phyloP scores from a whole-genome alignment of 2,329 filamentous ascomycete genomes.

The Calonectria henricotiae region DNA sequence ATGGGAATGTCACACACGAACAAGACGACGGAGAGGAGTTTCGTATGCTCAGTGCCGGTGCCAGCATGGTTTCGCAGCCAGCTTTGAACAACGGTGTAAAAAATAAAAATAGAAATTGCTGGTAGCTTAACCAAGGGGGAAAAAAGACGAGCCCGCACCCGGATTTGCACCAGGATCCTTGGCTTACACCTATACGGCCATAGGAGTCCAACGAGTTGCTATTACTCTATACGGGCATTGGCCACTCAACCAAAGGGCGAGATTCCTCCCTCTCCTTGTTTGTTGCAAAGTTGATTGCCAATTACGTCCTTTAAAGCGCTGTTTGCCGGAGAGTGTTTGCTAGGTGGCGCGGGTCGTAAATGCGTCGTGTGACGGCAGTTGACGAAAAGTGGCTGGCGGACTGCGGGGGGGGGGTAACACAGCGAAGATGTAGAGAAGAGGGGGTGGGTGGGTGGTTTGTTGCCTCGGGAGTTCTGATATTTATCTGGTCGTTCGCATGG shows the following conservation, averaged over 20 bases:
- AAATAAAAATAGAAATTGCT: not conserved
- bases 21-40: not conserved
- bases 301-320: constrained; percentile 39
- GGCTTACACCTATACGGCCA: constrained; percentile 53
- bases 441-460: not conserved
- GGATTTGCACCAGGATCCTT: constrained; percentile 60
- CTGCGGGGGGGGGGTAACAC: not conserved
- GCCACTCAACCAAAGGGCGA: constrained; percentile 48
- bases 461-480: not conserved
- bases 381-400: not conserved
- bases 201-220: constrained; percentile 60
- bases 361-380: constrained; percentile 13
- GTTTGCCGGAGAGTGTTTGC: constrained; percentile 30
- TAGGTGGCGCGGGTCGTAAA: constrained; percentile 39
- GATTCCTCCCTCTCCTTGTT: not conserved
- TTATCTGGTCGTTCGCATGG: not conserved
- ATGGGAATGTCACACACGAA: not conserved
- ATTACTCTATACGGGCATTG: constrained; percentile 57
- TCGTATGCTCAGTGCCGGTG: not conserved
- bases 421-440: not conserved
- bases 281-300: constrained; percentile 37
- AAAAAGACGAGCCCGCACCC: constrained; percentile 54
- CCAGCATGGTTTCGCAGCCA: not conserved
- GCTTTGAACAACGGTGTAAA: not conserved
- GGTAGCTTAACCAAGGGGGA: constrained; percentile 9